Evolutionary conservation across 768 basidiomycete genomes (phyloP).

Genomic region (Rhodotorula kratochvilovae): DNA sequence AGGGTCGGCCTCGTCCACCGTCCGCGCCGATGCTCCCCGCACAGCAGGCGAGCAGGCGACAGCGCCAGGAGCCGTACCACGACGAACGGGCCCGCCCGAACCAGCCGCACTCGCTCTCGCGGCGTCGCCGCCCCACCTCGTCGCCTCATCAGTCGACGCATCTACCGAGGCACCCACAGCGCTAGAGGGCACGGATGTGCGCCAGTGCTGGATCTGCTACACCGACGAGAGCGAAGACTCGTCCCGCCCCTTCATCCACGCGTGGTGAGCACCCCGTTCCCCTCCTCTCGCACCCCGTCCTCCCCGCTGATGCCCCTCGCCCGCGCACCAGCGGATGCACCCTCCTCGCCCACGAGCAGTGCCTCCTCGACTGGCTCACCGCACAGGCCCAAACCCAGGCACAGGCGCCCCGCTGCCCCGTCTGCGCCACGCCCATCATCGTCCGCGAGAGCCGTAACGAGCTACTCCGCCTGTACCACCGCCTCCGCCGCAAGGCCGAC

Average conservation of each 20-base stretch:
- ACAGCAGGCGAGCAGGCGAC: too few species aligned
- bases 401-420: constrained; percentile 28
- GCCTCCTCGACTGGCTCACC: constrained; percentile 39
- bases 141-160: not conserved
- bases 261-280: constrained; percentile 10
- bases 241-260: constrained; percentile 17
- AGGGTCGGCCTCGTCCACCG: too few species aligned
- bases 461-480: constrained; percentile 9
- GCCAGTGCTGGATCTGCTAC: constrained; percentile 43
- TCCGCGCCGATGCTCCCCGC: not conserved
- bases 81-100: too few species aligned
- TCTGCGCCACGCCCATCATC: constrained; percentile 31
- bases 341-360: constrained; percentile 35
- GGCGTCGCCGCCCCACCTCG: not conserved
- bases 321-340: constrained; percentile 14
- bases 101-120: too few species aligned
- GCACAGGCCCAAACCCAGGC: not conserved
- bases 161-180: not conserved
- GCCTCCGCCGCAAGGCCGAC: not conserved
- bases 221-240: constrained; percentile 16
- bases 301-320: too few species aligned
- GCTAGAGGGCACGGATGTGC: not conserved
- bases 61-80: too few species aligned
- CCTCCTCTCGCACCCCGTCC: too few species aligned
- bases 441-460: constrained; percentile 11